Base-by-base conservation (phyloP, 2,329 filamentous ascomycete species). In the Trichophyton equinum region DNA sequence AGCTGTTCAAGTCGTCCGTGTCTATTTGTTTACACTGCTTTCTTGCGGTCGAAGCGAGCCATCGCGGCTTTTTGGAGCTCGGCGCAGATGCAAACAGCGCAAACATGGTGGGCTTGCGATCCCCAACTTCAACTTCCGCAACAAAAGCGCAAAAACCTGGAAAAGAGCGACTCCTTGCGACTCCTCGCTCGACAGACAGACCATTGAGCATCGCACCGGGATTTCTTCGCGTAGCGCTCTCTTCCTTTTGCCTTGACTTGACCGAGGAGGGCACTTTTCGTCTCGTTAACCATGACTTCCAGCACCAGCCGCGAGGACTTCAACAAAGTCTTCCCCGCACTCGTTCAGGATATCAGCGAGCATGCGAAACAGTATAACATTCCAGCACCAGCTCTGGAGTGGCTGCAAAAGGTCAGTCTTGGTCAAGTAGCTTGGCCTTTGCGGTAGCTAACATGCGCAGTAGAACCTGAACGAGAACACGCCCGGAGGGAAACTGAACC, bases 401-500 rank as follows among this genome's bases (percentile, higher is more conserved):
- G 92, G 92, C 91, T 90, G 76, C 85, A 89, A 75, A 83, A 85
- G 78, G 91, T 94, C 73, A 68, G 76, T 44, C 38, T 15, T 25
- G 56, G 36, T 49, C 40, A 30, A 18, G 5, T 6, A 18, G 61
- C 13, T 3, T 33, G 5, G 15, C 1, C n/a, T 13, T 30, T 18
- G 8, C 22, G 20, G n/a, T 40, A 49, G 33, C 59, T 60, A 56
- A 60, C 47, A n/a, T 38, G 33, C 8, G 15, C 33, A 27, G 15
- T 69, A 96, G 90, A 87, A 82, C 64, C 82, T 97, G 70, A 83
- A 91, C 72, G 82, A 84, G 78, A 99, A 99, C 78, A 85, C 89
- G 5, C 79, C 94, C 60, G 94, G 94, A 68, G 94, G 94, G 73
- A 99, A 99, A 81, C 96, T 91, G 80, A 99, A 99, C 79, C 90